Evolutionary conservation across 352 stramenopile genomes (phyloP), one percentile per base, ranked within the genome.

Genomic region (Pythium diclinum): DNA sequence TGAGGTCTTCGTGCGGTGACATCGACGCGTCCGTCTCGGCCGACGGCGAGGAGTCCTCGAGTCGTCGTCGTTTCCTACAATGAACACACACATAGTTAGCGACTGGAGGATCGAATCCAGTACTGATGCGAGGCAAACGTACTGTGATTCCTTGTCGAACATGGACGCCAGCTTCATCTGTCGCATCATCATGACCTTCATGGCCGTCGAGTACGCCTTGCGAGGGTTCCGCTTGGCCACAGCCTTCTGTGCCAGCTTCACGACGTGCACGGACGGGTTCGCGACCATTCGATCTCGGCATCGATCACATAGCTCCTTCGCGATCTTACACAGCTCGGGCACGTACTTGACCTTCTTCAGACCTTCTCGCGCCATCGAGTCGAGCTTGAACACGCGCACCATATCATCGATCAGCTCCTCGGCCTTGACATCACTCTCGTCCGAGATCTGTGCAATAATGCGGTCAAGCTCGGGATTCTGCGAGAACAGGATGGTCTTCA

Each of bases 171-270:
- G 75, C 65, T 90, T 89, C 79, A 94, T 89, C 56, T 94, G 85
- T 3, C 82, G 81, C 63, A 79, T 85, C 71, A 94, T 91, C 81
- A 92, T 91, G 47, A 83, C 90, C 69, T 91, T 94, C 85, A 94
- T 94, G 17, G 79, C 79, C 14, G 78, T 88, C 17, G 85, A 94
- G 68, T 92, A 94, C 23, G 81, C 83, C 65, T 89, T 91, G 64
- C 87, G 90, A 11, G 85, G 85, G 58, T 92, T 88, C 42, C 80
- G 82, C 47, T 76, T 82, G 8, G 85, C 85, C 34, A 85, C 59
- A 0, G 83, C 77, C 69, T 92, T 87, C 56, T 94, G 79, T 28
- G 79, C 88, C 6, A 94, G 74, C 71, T 92, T 91, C 3, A 94
- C 80, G 52, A 92, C 83, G 63, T 92, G 83, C 19, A 94, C 83